Percentiles rank a stretch among this genome's conserved stretches.
Conservation (phyloP, 768 basidiomycete genomes). For the Tulasnella sp. region DNA sequence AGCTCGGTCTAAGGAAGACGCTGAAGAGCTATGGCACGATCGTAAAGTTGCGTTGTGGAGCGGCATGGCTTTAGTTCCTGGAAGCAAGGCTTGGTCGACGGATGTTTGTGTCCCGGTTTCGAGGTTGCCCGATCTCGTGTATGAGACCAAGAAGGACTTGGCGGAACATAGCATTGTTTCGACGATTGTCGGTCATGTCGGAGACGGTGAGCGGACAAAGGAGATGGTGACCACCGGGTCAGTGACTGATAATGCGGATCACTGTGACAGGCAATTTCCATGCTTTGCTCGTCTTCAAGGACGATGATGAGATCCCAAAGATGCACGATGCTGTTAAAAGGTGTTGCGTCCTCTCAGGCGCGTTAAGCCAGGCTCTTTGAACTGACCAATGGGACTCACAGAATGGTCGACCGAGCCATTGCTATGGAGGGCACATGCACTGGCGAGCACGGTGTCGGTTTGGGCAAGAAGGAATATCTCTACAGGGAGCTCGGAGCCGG, state of each 20-base stretch:
- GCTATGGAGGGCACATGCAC: slow-evolving; percentile 75
- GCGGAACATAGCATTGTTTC: slow-evolving; percentile 52
- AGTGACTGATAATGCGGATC: neutral
- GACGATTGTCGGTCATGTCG: slow-evolving; percentile 80
- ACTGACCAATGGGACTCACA: slow-evolving; percentile 49
- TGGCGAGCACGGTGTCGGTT: slow-evolving; percentile 83
- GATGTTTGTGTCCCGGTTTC: slow-evolving; percentile 84
- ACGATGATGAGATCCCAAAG: slow-evolving; percentile 38
- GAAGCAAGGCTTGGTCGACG: slow-evolving; percentile 72
- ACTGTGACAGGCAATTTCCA: slow-evolving; percentile 46
- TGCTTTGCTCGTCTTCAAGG: slow-evolving; percentile 52
- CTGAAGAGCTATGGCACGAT: slow-evolving; percentile 74
- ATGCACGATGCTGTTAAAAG: slow-evolving; percentile 22
- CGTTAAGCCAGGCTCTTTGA: slow-evolving; percentile 38
- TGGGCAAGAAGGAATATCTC: slow-evolving; percentile 83
- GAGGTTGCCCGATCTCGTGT: slow-evolving; percentile 59
- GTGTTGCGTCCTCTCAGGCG: neutral
- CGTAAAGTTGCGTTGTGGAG: slow-evolving; percentile 80
- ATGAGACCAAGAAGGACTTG: slow-evolving; percentile 67
- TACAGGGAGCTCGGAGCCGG: slow-evolving; percentile 74
- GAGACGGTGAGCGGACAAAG: slow-evolving; percentile 54
- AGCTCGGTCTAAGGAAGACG: slow-evolving; percentile 69
- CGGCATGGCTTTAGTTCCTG: slow-evolving; percentile 60
- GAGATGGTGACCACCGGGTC: neutral
- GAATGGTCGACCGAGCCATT: slow-evolving; percentile 67